Evolutionary conservation across 148 eudicot genomes (phyloP).

Genomic region (Rhododendron henanense): DNA sequence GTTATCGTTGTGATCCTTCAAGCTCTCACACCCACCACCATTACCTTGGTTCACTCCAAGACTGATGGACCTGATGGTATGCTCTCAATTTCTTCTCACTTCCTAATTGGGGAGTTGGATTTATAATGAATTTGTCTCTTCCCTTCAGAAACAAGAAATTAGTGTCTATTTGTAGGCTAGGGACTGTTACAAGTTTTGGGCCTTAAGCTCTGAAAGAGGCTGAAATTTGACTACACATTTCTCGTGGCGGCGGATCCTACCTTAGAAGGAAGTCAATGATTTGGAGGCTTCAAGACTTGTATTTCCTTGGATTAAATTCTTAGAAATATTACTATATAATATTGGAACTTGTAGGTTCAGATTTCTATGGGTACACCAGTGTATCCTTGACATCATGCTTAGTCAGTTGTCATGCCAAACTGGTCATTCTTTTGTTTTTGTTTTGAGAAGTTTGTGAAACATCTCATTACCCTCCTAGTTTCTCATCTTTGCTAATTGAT

Average conservation of each 20-base stretch:
- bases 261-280: not conserved
- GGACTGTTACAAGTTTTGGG: not conserved
- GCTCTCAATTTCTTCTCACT: not conserved
- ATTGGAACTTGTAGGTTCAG: not conserved
- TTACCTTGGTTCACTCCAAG: slow-evolving; percentile 38
- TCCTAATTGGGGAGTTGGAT: not conserved
- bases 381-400: not conserved
- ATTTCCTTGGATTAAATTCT: not conserved
- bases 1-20: slow-evolving; percentile 19
- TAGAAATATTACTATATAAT: not conserved
- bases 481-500: not conserved
- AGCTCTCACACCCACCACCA: slow-evolving; percentile 7
- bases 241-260: not conserved
- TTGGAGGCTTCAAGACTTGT: not conserved
- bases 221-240: not conserved
- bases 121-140: not conserved
- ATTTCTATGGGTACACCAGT: slow-evolving; percentile 2
- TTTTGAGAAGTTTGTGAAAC: not conserved
- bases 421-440: not conserved
- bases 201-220: not conserved
- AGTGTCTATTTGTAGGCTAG: not conserved
- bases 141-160: not conserved
- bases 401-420: not conserved
- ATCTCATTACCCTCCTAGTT: not conserved
- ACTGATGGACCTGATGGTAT: slow-evolving; percentile 46